These are phyloP conservation scores for Rhizomucor miehei DNA, from an alignment of 371 early-diverging fungal species.

Conservation along the genomic window DNA sequence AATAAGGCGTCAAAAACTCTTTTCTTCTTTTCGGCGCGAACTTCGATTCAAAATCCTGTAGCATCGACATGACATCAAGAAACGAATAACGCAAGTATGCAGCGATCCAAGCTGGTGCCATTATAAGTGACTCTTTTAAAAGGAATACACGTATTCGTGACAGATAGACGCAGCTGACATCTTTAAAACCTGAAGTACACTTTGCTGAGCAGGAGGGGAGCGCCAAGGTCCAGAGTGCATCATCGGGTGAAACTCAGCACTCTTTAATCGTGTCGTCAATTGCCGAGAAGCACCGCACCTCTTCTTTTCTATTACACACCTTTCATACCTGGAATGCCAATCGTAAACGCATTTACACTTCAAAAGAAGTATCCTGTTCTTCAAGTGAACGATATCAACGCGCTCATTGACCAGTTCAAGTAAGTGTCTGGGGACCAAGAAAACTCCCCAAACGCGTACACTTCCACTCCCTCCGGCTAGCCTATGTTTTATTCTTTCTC, in stretches of 20 bases:
- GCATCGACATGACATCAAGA: no score
- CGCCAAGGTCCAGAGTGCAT: no score
- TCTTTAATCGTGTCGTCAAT: background rate
- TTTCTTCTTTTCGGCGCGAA: no score
- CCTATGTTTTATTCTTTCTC: conserved; percentile 1
- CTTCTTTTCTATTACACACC: conserved; percentile 8
- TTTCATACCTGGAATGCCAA: conserved; percentile 14
- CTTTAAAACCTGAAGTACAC: no score
- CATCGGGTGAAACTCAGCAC: background rate
- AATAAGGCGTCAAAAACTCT: no score
- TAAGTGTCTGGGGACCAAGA: conserved; percentile 21
- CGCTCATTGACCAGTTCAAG: conserved; percentile 62
- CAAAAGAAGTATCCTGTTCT: conserved; percentile 62
- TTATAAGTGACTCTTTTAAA: no score
- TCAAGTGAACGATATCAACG: conserved; percentile 58
- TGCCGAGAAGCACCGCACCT: background rate
- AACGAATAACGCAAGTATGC: no score
- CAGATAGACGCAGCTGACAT: no score
- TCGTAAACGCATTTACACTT: conserved; percentile 48
- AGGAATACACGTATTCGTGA: no score
- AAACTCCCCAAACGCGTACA: background rate
- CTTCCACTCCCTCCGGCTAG: background rate
- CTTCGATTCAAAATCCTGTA: no score
- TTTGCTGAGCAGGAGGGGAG: no score
- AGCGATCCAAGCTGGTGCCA: no score